Evolutionary conservation across 345 rosid genomes (phyloP), one percentile per base, ranked within the genome.

Genomic region (Populus simonii): DNA sequence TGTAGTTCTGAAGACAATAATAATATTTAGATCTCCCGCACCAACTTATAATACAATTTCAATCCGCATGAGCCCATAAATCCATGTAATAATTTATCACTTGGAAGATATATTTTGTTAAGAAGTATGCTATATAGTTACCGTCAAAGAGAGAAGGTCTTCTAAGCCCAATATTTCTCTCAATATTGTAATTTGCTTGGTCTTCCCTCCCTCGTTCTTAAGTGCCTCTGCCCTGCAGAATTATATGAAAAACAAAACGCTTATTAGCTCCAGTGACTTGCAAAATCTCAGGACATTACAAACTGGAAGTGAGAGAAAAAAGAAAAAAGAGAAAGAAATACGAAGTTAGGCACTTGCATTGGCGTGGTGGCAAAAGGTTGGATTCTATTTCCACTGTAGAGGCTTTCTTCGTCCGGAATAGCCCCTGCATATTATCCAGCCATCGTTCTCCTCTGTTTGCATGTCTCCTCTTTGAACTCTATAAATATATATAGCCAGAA

Each of bases 101-200:
- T 3, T 25, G 6, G 5, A 25, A 4, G 8, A n/a, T 16, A 63
- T 12, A 13, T 45, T 45, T 45, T 45, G 49, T 45, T 12, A 45
- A 3, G 16, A 12, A 45, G 15, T 12, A 12, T 12, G 23, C 45
- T 41, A 8, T 41, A 10, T 16, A 67, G 61, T 66, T 27, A 80
- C 83, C 25, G 38, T 63, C 7, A 71, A 66, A 18, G 83, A 80
- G 36, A 38, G 22, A 23, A 80, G 72, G 20, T 75, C 83, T n/a
- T 80, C 45, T n/a, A 75, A 62, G 16, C 83, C 83, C 75, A 80
- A 51, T 29, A 65, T 23, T 16, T 38, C 27, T 8, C 33, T 51
- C 25, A 38, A 49, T n/a, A n/a, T n/a, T 10, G 47, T 51, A 65
- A 35, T 51, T 33, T 55, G 67, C 15, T 45, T 33, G 3, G 35